Percentiles rank a stretch among this genome's conserved stretches.
Conservation (phyloP, 2,329 filamentous ascomycete genomes). For the Aspergillaceae sp. region DNA sequence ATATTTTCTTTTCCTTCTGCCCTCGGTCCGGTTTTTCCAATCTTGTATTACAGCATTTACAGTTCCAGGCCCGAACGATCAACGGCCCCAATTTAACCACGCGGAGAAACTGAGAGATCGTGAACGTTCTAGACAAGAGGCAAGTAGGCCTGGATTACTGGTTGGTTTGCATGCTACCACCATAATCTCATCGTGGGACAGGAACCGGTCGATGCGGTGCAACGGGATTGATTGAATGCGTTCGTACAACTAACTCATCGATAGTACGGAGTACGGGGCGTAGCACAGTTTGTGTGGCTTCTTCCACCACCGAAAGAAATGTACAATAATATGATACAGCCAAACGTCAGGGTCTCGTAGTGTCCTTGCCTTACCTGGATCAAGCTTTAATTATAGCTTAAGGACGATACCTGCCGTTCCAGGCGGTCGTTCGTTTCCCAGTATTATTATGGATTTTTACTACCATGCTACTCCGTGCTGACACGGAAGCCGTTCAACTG, state of each 20-base stretch:
- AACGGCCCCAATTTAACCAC: slow-evolving; percentile 9
- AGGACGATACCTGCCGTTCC: slow-evolving; percentile 13
- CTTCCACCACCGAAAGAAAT: not conserved
- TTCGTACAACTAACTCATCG: not conserved
- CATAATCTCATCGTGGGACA: not conserved
- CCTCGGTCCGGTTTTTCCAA: too few species aligned
- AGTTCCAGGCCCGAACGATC: slow-evolving; percentile 12
- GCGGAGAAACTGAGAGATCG: not conserved
- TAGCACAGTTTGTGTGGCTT: too few species aligned
- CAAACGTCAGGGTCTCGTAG: slow-evolving; percentile 14
- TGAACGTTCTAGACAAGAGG: not conserved
- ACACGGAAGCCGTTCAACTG: too few species aligned
- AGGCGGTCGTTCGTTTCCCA: slow-evolving; percentile 8
- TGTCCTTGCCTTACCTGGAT: slow-evolving; percentile 4
- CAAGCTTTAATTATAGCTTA: slow-evolving; percentile 2
- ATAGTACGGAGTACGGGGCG: too few species aligned
- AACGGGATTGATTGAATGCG: not conserved
- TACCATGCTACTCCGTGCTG: too few species aligned
- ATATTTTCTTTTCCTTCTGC: too few species aligned
- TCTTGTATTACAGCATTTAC: slow-evolving; percentile 1
- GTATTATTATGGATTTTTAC: not conserved
- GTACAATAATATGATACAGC: not conserved
- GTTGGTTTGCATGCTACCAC: too few species aligned
- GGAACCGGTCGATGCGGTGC: not conserved
- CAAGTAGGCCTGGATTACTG: too few species aligned